Evolutionary conservation across 2,329 filamentous ascomycete species (phyloP), one percentile per base, ranked within the genome.

Genomic region (Coniochaeta prunicola): DNA sequence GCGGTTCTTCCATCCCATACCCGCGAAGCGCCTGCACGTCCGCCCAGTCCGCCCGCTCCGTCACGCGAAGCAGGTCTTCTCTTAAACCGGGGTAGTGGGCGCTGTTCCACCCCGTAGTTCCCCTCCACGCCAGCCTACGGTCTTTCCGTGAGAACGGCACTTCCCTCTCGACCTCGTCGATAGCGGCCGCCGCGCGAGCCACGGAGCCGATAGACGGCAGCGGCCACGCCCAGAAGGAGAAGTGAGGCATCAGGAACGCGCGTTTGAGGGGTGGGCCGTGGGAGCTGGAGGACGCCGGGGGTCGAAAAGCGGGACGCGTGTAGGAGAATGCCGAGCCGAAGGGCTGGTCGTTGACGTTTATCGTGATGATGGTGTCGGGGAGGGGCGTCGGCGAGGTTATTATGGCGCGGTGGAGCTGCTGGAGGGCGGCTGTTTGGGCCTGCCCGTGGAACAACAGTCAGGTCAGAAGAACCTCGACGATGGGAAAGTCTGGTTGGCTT

Each of bases 221-320:
- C n/a, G 76, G 73, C 79, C 79, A 81, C 4, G 76, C 74, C 76
- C 76, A 82, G 70, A 76, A 80, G 63, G 72, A 73, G 73, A 80
- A 85, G 70, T 78, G 81, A 61, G 79, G 80, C 71, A 82, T 77
- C 6, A 79, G 65, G 69, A 79, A 81, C 59, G 57, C 59, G 7
- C 59, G 59, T 19, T 60, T 71, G 71, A 31, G 71, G 69, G 28
- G 53, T 12, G 45, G 45, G n/a, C 68, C 70, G 3, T 60, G 59
- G 65, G 75, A 71, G 19, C 74, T 74, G 6, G 45, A 50, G n/a
- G n/a, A n/a, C n/a, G n/a, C n/a, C 45, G 30, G 0, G 73, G 69
- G 60, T 72, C 53, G 6, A 31, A 54, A 69, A 28, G 71, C 73
- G 10, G 73, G 72, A 2, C 75, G 73, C 1, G 76, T 69, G 65